Evolutionary conservation across 139 green algal genomes (phyloP), one percentile per base, ranked within the genome.

Genomic region (Chlamydomonas applanata): DNA sequence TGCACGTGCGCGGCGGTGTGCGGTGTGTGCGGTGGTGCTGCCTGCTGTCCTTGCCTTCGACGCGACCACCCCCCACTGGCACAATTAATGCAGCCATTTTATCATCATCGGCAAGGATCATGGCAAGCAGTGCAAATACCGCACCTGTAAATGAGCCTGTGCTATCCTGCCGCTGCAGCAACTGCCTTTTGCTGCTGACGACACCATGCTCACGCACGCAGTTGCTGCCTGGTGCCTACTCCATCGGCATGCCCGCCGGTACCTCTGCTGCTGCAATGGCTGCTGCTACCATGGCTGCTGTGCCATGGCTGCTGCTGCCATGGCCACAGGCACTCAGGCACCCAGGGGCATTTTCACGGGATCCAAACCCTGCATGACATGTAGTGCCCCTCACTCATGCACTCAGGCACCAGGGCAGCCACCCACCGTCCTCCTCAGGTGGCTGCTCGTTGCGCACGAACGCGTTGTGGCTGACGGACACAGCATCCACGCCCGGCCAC

Each of bases 401-500:
- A 62, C 24, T 27, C n/a, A n/a, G n/a, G n/a, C n/a, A 29, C 13
- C 20, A 29, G 9, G 13, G 9, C 22, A 62, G 4, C 13, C 53
- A 19, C 53, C 20, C 53, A 62, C 53, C 65, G 65, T 91, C 81
- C 24, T 73, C 72, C 77, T 86, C 81, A 0, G 66, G 65, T 0
- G 77, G 82, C 1, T 64, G 53, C 44, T 80, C 81, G 52, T 86
- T 85, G 52, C 79, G 75, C 32, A 92, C 66, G 45, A 89, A 92
- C 0, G 85, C 80, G 20, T 91, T 79, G 60, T 91, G 86, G 22
- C 59, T 72, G 3, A 74, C 59, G 4, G 60, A 35, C 19, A 91
- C 79, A 7, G 76, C 73, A 54, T 86, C 80, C 45, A 91, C 77
- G 35, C 79, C 81, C 16, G 88, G 88, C 88, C 88, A 92, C 14